Evolutionary conservation across 768 basidiomycete genomes (phyloP), one percentile per base, ranked within the genome.

Genomic region (Xerocomellus chrysenteron): DNA sequence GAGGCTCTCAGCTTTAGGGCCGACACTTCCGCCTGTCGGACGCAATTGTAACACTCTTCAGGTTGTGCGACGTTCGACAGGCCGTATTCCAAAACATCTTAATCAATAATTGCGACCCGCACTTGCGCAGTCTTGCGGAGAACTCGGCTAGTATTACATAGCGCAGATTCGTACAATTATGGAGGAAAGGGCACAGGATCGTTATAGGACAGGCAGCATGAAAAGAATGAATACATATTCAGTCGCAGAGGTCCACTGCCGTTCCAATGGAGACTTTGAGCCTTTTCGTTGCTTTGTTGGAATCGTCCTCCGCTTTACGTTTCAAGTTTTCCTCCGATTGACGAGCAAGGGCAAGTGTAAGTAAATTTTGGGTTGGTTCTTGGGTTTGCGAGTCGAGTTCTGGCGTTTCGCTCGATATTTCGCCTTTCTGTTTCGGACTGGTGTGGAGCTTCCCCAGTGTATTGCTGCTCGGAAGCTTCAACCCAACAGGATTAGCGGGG

Each of bases 221-320:
- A 42, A 54, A 42, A 40, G 26, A 21, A 43, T 13, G 42, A n/a
- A 36, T 43, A 39, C 44, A 40, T 21, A 40, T 45, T 71, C 72
- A 92, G 70, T 92, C 89, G 33, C 87, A 88, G 5, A 92, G 81
- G 72, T 91, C 88, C 59, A 92, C 81, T 47, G 80, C 83, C 54
- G 77, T 69, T 40, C 83, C 82, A 40, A 92, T 72, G 16, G 89
- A 92, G 47, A 91, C 81, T 73, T 91, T 92, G 57, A 84, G 63
- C 65, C 81, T 88, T 76, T 90, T 91, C 45, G 41, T 60, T 19
- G 47, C 57, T 41, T 53, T 62, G 57, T 51, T 45, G 43, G 48
- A 42, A 52, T 65, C 55, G 42, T 33, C 54, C 35, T 47, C 48
- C 33, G 67, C 67, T 52, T 72, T 75, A 53, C 74, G 67, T 58